Conservation (phyloP, 192 early-diverging fungal species). For the Phlyctochytrium bullatum region DNA sequence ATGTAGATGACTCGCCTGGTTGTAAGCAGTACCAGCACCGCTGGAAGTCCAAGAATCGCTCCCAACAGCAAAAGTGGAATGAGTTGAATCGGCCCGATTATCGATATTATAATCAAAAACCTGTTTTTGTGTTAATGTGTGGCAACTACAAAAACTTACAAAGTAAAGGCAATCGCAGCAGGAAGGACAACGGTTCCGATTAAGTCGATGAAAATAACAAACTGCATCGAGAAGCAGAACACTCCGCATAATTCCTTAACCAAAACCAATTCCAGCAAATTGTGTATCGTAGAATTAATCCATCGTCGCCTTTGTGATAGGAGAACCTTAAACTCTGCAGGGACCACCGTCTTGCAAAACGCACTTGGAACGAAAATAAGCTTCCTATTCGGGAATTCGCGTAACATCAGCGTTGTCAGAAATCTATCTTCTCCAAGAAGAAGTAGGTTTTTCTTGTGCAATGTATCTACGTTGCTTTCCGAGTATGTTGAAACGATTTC, state of each 20-base stretch:
- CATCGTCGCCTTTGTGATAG: constrained; percentile 89
- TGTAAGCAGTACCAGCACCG: constrained; percentile 84
- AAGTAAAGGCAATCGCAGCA: constrained; percentile 74
- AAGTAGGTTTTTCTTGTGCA: constrained; percentile 93
- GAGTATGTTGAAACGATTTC: constrained; percentile 67
- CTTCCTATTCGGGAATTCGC: constrained; percentile 89
- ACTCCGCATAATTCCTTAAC: constrained; percentile 92
- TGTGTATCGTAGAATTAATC: constrained; percentile 99
- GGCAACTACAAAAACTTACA: constrained; percentile 20
- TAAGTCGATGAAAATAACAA: constrained; percentile 73
- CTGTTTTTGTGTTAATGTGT: constrained; percentile 8
- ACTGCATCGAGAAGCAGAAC: constrained; percentile 88
- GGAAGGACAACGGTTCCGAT: constrained; percentile 87
- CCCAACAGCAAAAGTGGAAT: constrained; percentile 70
- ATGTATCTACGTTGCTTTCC: constrained; percentile 49
- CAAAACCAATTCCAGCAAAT: constrained; percentile 88
- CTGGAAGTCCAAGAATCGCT: constrained; percentile 83
- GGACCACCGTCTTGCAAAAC: constrained; percentile 89
- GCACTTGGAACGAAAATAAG: constrained; percentile 93
- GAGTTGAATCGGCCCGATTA: constrained; percentile 16
- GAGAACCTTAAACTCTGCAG: constrained; percentile 78
- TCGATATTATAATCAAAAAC: constrained; percentile 17
- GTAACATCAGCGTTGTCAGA: constrained; percentile 90
- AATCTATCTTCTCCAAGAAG: constrained; percentile 95
- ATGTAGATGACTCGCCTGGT: constrained; percentile 82